Evolutionary conservation across 2,329 filamentous ascomycete genomes (phyloP).

Genomic region (Emericellopsis cladophorae): DNA sequence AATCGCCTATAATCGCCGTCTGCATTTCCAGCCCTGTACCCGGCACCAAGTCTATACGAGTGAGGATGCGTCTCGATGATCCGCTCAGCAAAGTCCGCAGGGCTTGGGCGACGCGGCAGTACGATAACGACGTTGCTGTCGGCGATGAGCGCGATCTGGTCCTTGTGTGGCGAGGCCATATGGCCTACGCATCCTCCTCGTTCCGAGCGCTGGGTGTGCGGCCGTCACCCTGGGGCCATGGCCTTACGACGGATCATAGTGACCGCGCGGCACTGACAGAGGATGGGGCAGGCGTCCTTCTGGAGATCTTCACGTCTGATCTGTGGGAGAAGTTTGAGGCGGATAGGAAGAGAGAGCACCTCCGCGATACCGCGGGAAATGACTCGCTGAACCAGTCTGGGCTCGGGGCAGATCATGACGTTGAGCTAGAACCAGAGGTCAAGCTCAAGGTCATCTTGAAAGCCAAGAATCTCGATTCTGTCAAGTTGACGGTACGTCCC

Average conservation of each 20-base stretch:
- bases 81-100: constrained; percentile 6
- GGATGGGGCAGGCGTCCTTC: constrained; percentile 6
- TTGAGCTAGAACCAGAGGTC: constrained; percentile 11
- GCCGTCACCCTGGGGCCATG: constrained; percentile 12
- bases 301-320: constrained; percentile 66
- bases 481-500: constrained; percentile 36
- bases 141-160: constrained; percentile 45
- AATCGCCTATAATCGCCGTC: not conserved
- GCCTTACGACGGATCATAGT: too few species aligned
- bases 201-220: constrained; percentile 54
- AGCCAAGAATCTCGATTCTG: constrained; percentile 33
- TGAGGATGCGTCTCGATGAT: not conserved
- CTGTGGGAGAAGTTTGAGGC: constrained; percentile 34
- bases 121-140: constrained; percentile 11
- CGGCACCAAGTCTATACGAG: constrained; percentile 19
- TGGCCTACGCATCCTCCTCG: constrained; percentile 65
- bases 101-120: constrained; percentile 7
- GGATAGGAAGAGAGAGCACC: constrained; percentile 26
- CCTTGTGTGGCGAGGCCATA: constrained; percentile 65
- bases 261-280: too few species aligned
- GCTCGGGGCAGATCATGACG: constrained; percentile 7
- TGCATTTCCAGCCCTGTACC: constrained; percentile 22
- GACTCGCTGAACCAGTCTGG: constrained; percentile 21
- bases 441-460: constrained; percentile 41
- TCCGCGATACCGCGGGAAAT: constrained; percentile 26